These are phyloP conservation scores for Colletotrichum cordylinicola DNA, from an alignment of 2,329 filamentous ascomycete species.

Conservation along the genomic window DNA sequence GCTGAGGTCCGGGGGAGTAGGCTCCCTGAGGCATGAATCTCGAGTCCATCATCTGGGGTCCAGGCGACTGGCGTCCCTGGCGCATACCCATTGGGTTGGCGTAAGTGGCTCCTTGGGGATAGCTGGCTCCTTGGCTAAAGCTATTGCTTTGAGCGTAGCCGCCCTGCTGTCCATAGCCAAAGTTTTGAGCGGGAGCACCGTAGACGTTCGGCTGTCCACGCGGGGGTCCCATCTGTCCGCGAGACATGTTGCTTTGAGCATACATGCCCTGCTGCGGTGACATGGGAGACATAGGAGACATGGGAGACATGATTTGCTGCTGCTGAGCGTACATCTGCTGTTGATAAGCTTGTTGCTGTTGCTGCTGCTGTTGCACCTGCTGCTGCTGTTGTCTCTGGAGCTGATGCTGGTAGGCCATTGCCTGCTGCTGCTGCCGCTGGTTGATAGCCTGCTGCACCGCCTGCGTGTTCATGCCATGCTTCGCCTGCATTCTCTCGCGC, in stretches of 20 bases:
- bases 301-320: constrained; percentile 8
- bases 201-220: constrained; percentile 4
- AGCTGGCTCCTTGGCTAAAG: background rate
- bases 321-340: constrained; percentile 37
- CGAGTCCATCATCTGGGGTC: constrained; percentile 29
- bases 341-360: constrained; percentile 34
- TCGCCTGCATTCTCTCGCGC: constrained; percentile 75
- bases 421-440: constrained; percentile 60
- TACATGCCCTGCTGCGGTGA: constrained; percentile 13
- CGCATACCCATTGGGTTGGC: constrained; percentile 30
- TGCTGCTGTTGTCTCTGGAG: constrained; percentile 37
- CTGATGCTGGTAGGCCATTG: constrained; percentile 36
- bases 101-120: constrained; percentile 6
- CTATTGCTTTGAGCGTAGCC: background rate
- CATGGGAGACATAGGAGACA: background rate
- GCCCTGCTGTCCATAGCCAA: background rate
- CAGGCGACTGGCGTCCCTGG: constrained; percentile 28
- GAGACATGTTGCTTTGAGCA: constrained; percentile 19
- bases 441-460: constrained; percentile 77
- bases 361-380: constrained; percentile 37
- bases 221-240: background rate
- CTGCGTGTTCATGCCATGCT: constrained; percentile 71
- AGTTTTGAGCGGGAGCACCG: background rate
- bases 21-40: constrained; percentile 28
- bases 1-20: constrained; percentile 16